A percentile compares a stretch with the other conserved stretches of the same genome.
Evolutionary conservation across 257 asterid genomes (phyloP).

Genomic region (Forsythia suspensa): DNA sequence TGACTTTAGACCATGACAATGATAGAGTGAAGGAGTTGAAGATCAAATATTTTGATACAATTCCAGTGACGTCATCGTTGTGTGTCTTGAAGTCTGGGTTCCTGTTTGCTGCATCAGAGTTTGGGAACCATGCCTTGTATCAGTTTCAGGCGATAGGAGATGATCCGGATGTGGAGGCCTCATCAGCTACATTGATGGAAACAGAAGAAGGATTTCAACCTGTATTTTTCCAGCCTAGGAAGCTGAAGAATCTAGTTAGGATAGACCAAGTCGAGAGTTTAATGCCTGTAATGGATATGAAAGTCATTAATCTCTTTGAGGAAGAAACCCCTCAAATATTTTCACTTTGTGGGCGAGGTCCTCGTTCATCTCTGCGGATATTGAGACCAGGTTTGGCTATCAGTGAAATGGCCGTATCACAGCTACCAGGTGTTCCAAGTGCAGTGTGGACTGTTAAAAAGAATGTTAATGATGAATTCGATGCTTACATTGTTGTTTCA

Average conservation of each 20-base stretch:
- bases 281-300: conserved; percentile 98
- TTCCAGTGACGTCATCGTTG: conserved; percentile 87
- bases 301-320: conserved; percentile 77
- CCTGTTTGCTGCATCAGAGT: conserved; percentile 96
- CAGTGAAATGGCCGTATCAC: conserved; percentile 99
- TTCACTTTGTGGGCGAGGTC: conserved; percentile 95
- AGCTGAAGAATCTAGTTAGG: conserved; percentile 87
- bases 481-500: conserved; percentile 96
- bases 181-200: conserved; percentile 92
- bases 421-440: conserved; percentile 97
- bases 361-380: conserved; percentile 86
- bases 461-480: conserved; percentile 90
- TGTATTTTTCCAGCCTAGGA: conserved; percentile 94
- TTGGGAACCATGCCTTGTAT: conserved; percentile 96
- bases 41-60: conserved; percentile 92
- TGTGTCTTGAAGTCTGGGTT: conserved; percentile 98
- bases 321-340: conserved; percentile 97
- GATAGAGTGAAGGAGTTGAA: conserved; percentile 88
- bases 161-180: conserved; percentile 94
- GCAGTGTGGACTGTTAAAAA: conserved; percentile 99
- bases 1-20: conserved; percentile 77
- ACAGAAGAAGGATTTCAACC: conserved; percentile 98
- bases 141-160: conserved; percentile 97
- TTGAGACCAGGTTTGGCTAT: conserved; percentile 96
- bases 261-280: conserved; percentile 93